Percentiles rank a stretch among this genome's conserved stretches.
These are phyloP conservation scores for Prunus campanulata DNA, from an alignment of 306 rosid genomes.

Conservation along the genomic window DNA sequence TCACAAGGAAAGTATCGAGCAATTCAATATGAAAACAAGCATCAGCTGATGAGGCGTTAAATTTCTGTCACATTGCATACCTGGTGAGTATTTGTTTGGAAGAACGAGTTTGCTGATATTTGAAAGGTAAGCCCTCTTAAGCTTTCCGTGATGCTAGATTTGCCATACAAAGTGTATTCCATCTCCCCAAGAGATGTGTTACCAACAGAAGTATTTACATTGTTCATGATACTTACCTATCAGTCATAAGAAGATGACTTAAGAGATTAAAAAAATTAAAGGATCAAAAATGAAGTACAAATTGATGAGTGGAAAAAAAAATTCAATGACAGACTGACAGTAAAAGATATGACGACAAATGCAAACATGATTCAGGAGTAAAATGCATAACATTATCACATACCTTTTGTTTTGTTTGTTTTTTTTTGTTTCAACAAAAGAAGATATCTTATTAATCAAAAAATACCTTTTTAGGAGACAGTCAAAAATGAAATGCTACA, in stretches of 20 bases:
- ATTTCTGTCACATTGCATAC: slow-evolving; percentile 35
- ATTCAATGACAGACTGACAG: not conserved
- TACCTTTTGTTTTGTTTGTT: not conserved
- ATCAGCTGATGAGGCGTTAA: not conserved
- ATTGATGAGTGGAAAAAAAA: not conserved
- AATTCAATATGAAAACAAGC: slow-evolving; percentile 10
- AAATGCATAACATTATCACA: not conserved
- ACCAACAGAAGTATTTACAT: slow-evolving; percentile 85
- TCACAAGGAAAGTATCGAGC: slow-evolving; percentile 11
- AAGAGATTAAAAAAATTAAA: not conserved
- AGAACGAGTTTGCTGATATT: slow-evolving; percentile 97
- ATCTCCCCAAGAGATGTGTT: slow-evolving; percentile 93
- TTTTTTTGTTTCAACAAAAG: not conserved
- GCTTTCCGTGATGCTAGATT: slow-evolving; percentile 76
- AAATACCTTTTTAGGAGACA: not conserved
- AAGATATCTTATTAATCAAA: not conserved
- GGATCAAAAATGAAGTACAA: not conserved
- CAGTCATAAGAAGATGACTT: slow-evolving; percentile 19
- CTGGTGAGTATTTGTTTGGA: slow-evolving; percentile 93
- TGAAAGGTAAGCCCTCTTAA: slow-evolving; percentile 88
- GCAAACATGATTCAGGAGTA: not conserved
- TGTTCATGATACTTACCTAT: slow-evolving; percentile 81
- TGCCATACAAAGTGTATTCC: slow-evolving; percentile 81
- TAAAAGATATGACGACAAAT: not conserved
- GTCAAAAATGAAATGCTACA: not conserved